Conservation (phyloP, 2,329 filamentous ascomycete genomes). For the Claviceps africana region DNA sequence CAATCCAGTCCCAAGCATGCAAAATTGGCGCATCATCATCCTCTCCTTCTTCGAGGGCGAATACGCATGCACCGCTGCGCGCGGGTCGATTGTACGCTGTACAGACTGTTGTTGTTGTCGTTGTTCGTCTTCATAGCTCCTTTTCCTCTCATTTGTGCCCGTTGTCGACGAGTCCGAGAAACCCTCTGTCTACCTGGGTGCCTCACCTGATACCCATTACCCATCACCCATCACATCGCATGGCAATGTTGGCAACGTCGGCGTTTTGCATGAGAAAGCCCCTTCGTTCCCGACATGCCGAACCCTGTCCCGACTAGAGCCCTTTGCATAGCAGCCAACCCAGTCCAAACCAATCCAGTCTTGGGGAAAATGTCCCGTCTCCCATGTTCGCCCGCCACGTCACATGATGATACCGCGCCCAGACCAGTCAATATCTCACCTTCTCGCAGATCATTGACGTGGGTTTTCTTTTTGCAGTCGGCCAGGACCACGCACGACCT, state of each 20-base stretch:
- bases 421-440: slow-evolving; percentile 3
- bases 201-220: background rate
- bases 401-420: slow-evolving; percentile 7
- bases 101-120: no score
- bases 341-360: background rate
- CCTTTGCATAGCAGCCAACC: slow-evolving; percentile 6
- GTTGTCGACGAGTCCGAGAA: background rate
- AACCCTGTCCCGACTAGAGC: slow-evolving; percentile 7
- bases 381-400: slow-evolving; percentile 4
- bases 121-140: no score
- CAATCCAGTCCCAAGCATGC: background rate
- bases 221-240: background rate
- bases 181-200: background rate
- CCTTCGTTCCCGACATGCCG: background rate
- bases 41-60: background rate
- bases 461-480: background rate
- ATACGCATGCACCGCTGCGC: background rate
- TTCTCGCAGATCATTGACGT: background rate
- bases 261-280: background rate
- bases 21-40: slow-evolving; percentile 1
- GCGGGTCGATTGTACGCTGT: background rate
- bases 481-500: no score
- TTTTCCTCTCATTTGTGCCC: background rate
- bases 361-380: slow-evolving; percentile 1
- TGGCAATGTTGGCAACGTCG: background rate